These are phyloP conservation scores for Pharnaceum exiguum DNA, from an alignment of 148 eudicot species.

Conservation along the genomic window DNA sequence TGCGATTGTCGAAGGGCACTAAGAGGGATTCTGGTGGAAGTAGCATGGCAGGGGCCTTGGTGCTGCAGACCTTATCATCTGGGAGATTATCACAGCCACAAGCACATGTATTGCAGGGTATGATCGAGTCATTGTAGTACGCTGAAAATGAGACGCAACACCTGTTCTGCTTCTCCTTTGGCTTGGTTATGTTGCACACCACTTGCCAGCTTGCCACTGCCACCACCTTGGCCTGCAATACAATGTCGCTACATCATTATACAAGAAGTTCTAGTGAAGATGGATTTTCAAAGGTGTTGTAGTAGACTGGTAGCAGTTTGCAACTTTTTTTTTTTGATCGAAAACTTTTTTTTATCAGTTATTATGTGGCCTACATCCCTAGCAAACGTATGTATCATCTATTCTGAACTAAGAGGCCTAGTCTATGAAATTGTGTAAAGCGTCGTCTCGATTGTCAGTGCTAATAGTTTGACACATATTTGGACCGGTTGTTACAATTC, in stretches of 20 bases:
- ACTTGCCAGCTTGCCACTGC: constrained; percentile 87
- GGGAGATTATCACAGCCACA: constrained; percentile 46
- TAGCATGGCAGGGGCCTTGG: constrained; percentile 35
- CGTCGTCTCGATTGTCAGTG: too few species aligned
- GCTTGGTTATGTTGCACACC: constrained; percentile 69
- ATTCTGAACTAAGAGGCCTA: too few species aligned
- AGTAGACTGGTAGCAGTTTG: neutral
- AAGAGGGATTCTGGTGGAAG: constrained; percentile 55
- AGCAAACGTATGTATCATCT: too few species aligned
- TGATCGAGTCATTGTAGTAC: constrained; percentile 48
- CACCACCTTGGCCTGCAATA: constrained; percentile 20
- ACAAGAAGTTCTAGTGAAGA: neutral
- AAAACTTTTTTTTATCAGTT: neutral
- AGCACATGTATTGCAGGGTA: constrained; percentile 67
- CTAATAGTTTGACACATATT: too few species aligned
- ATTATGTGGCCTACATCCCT: too few species aligned
- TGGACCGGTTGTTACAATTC: too few species aligned
- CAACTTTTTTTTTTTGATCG: neutral
- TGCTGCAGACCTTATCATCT: constrained; percentile 24
- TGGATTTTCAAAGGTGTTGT: too few species aligned
- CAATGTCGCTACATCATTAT: neutral
- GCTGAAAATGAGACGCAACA: constrained; percentile 84
- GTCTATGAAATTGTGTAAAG: too few species aligned
- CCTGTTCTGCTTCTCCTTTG: constrained; percentile 40
- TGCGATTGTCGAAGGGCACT: constrained; percentile 49